Percentiles rank a stretch among this genome's conserved stretches.
Conservation (phyloP, 345 rosid genomes). For the Kandelia obovata region DNA sequence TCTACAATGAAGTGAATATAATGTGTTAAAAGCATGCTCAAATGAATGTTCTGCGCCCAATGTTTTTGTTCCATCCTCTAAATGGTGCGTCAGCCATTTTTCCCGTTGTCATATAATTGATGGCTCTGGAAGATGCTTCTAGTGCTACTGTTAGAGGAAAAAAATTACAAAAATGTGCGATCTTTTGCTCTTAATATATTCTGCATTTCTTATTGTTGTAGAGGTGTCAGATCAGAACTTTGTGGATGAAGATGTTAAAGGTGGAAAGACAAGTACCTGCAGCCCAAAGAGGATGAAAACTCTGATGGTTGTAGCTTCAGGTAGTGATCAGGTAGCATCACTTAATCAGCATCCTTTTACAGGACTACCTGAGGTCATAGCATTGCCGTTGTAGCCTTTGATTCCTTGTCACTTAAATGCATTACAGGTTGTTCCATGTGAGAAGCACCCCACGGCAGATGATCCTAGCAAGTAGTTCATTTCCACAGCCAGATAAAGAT, state of each 20-base stretch:
- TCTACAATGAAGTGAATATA: no score
- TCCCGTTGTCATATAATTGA: no score
- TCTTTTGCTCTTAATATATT: not conserved
- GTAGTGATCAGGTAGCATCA: constrained; percentile 39
- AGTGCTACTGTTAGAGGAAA: not conserved
- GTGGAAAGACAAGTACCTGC: constrained; percentile 26
- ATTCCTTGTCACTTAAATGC: not conserved
- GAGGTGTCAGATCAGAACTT: constrained; percentile 93
- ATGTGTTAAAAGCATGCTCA: no score
- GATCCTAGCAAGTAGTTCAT: constrained; percentile 3
- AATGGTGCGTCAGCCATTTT: no score
- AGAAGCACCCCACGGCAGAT: constrained; percentile 12
- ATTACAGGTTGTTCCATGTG: constrained; percentile 22
- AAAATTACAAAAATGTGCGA: not conserved
- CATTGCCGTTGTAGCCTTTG: not conserved
- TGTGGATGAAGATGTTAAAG: constrained; percentile 47
- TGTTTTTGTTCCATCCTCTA: no score
- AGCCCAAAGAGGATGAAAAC: constrained; percentile 42
- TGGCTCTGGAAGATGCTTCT: not conserved
- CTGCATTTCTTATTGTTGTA: constrained; percentile 27
- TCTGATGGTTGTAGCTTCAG: constrained; percentile 17
- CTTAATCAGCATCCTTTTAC: not conserved
- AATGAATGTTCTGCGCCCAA: no score
- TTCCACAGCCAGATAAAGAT: constrained; percentile 7
- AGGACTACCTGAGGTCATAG: not conserved